Conservation (phyloP, 257 asterid species). For the Parsonsia alboflavescens region DNA sequence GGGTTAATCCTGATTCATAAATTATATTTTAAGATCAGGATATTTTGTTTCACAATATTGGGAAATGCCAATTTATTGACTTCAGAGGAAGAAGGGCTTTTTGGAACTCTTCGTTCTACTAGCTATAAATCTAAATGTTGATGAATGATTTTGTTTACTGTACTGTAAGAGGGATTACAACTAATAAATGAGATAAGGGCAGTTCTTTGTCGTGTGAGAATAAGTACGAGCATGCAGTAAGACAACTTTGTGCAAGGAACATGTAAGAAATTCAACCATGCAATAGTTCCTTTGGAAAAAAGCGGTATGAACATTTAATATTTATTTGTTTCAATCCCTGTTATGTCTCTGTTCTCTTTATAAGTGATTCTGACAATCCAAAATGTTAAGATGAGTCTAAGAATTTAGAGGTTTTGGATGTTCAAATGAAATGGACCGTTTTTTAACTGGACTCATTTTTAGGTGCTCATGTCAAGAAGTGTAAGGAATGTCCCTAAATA, state of each 20-base stretch:
- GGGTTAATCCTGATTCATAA: neutral
- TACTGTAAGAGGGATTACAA: neutral
- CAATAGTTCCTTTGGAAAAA: neutral
- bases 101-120: neutral
- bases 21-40: slow-evolving; percentile 3
- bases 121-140: neutral
- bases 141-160: neutral
- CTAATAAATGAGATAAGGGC: neutral
- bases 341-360: neutral
- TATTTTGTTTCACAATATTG: slow-evolving; percentile 1
- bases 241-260: neutral
- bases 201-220: neutral
- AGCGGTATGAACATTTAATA: neutral
- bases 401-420: neutral
- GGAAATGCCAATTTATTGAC: neutral
- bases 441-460: neutral
- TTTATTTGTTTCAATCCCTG: neutral
- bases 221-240: too few relatives aligned
- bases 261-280: neutral
- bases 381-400: neutral
- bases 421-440: neutral
- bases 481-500: neutral
- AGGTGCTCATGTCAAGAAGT: neutral
- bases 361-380: neutral
- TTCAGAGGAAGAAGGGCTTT: neutral